Conservation (phyloP, 2,329 filamentous ascomycete genomes). For the Aspergillus caelatus region DNA sequence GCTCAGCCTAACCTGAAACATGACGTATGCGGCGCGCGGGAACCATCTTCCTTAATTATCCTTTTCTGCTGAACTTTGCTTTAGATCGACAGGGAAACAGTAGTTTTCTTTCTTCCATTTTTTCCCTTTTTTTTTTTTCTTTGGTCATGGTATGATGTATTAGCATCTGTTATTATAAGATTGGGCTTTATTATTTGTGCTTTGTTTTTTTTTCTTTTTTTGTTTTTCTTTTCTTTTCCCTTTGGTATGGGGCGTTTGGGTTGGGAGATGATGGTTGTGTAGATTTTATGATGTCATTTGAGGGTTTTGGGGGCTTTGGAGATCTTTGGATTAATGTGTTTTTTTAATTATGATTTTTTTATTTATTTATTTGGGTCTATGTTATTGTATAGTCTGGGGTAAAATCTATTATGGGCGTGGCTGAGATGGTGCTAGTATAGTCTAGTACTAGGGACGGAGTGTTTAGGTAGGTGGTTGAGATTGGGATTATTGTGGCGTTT, state of each 20-base stretch:
- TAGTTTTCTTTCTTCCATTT: not conserved
- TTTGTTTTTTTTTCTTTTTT: not conserved
- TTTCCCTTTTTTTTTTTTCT: not conserved
- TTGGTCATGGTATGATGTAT: too few relatives aligned
- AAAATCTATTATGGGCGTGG: not conserved
- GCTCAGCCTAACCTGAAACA: slow-evolving; percentile 10
- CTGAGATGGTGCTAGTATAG: not conserved
- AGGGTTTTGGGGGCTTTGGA: too few relatives aligned
- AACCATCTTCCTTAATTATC: not conserved
- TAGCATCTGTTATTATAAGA: not conserved
- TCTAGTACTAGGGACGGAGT: not conserved
- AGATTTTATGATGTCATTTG: not conserved
- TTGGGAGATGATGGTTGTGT: not conserved
- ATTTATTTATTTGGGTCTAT: too few relatives aligned
- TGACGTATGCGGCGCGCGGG: slow-evolving; percentile 25
- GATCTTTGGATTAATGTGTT: too few relatives aligned
- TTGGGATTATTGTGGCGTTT: not conserved
- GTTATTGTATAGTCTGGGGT: too few relatives aligned
- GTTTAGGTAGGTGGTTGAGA: not conserved
- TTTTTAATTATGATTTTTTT: too few relatives aligned
- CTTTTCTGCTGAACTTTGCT: not conserved
- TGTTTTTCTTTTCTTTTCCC: rapidly evolving
- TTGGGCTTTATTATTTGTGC: not conserved
- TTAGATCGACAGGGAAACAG: not conserved
- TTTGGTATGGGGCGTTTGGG: not conserved